Evolutionary conservation across 805 yeast genomes (phyloP), one percentile per base, ranked within the genome.

Genomic region (Cyberlindnera galapagoensis): DNA sequence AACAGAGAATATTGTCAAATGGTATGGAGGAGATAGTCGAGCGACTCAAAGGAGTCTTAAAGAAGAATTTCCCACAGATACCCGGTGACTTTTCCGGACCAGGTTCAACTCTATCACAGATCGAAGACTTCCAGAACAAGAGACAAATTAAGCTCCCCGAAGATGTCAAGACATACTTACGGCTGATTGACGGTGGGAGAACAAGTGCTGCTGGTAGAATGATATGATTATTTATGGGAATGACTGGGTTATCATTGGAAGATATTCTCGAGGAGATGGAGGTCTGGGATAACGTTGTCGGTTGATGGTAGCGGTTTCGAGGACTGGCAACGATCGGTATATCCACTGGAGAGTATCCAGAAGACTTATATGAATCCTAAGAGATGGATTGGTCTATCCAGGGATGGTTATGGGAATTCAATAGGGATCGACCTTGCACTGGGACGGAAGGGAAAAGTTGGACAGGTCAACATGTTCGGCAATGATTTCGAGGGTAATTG

Each of bases 81-180:
- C 19, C 19, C 2, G 15, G 20, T 15, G 26, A 28, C 10, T 15
- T 10, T 14, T 15, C 22, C 21, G 11, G 20, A 11, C 21, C 19
- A 5, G 31, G 31, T 9, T 3, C 11, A 14, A 4, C 31, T 10
- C 7, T 28, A 7, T 13, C 18, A 9, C 13, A 21, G 16, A 16
- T 28, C 7, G 25, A 21, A 15, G 20, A 21, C n/a, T 28, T 28
- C 9, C 34, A 34, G 25, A 12, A 5, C 80, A 69, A 29, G 79
- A 65, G 25, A 74, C 44, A 28, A 61, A 49, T 10, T 65, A 54
- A 7, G 51, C 67, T 7, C 8, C 38, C 38, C 16, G 24, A 23
- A 13, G 38, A 34, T 19, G 32, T 38, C n/a, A 31, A 22, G 18
- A 27, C 23, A 6, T 38, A 35, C n/a, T 21, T 38, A 3, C 27